Evolutionary conservation across 805 yeast species (phyloP).

Genomic region (Pichia membranifaciens): DNA sequence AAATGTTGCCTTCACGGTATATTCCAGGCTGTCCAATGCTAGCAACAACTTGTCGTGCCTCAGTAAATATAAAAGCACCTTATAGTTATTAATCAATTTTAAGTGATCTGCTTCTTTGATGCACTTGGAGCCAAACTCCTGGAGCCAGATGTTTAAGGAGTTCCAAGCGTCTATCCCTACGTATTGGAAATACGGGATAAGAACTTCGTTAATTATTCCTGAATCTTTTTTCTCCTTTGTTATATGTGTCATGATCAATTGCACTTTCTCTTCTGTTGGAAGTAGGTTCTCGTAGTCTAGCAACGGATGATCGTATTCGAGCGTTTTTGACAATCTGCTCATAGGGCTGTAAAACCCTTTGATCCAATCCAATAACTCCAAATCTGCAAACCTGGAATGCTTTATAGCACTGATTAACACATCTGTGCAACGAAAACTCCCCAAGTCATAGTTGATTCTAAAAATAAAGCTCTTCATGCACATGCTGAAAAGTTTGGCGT

Average conservation of each 20-base stretch:
- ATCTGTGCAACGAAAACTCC: conserved; percentile 10
- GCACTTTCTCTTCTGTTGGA: conserved; percentile 18
- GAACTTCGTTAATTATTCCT: conserved; percentile 11
- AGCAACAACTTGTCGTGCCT: conserved; percentile 20
- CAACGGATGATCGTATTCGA: conserved; percentile 15
- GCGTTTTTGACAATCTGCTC: conserved; percentile 9
- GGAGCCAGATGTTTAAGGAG: conserved; percentile 21
- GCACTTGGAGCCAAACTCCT: conserved; percentile 13
- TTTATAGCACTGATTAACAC: background rate
- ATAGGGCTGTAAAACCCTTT: conserved; percentile 22
- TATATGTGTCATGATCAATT: conserved; percentile 15
- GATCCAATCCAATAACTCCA: conserved; percentile 20
- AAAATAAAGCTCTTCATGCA: conserved; percentile 22
- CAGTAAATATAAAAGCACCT: conserved; percentile 16
- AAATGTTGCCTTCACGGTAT: conserved; percentile 11
- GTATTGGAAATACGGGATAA: conserved; percentile 21
- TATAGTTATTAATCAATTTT: conserved; percentile 12
- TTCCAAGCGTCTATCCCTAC: conserved; percentile 13
- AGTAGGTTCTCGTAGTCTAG: conserved; percentile 19
- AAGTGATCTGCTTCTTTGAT: conserved; percentile 5
- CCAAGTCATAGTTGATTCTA: conserved; percentile 16
- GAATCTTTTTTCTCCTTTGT: conserved; percentile 5
- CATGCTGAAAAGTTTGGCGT: conserved; percentile 9
- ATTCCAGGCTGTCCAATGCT: conserved; percentile 4
- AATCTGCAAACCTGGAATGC: conserved; percentile 3